Conservation (phyloP, 1,139 yeast species). For the Protomyces inundatus region DNA sequence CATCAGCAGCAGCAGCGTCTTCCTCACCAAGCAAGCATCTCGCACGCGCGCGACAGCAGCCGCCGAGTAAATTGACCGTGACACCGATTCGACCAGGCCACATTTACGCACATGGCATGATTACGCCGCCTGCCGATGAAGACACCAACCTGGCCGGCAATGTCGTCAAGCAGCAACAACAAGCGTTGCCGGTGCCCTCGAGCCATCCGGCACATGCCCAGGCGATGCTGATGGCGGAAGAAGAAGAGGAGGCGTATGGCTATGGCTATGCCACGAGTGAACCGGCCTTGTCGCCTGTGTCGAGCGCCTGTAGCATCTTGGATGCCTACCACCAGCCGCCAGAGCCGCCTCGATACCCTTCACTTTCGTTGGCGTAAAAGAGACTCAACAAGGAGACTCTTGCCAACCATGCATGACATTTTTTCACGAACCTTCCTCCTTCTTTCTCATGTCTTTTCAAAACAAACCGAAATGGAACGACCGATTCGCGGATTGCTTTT, state of each 20-base stretch:
- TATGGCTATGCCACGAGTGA: slow-evolving; percentile 9
- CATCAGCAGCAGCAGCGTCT: slow-evolving; percentile 2
- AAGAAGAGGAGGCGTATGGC: neutral
- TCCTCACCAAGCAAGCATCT: neutral
- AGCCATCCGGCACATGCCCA: neutral
- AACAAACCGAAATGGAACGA: too few relatives aligned
- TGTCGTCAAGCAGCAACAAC: neutral
- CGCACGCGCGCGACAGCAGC: slow-evolving; percentile 14
- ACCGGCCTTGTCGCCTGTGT: slow-evolving; percentile 9
- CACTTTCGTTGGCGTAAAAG: too few relatives aligned
- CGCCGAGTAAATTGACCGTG: slow-evolving; percentile 3
- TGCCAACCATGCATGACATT: too few relatives aligned
- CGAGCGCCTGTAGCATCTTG: slow-evolving; percentile 19
- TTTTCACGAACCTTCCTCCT: too few relatives aligned
- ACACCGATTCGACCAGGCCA: slow-evolving; percentile 23
- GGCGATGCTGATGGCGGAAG: neutral
- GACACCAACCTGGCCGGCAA: slow-evolving; percentile 1
- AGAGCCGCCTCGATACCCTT: neutral
- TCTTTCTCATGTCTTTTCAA: too few relatives aligned
- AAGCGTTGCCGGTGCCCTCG: neutral
- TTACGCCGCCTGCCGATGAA: slow-evolving; percentile 23
- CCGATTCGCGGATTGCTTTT: too few relatives aligned
- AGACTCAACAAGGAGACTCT: too few relatives aligned
- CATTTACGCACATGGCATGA: slow-evolving; percentile 23
- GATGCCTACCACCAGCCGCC: slow-evolving; percentile 8